Evolutionary conservation across 257 asterid species (phyloP), one percentile per base, ranked within the genome.

Genomic region (Echium plantagineum): DNA sequence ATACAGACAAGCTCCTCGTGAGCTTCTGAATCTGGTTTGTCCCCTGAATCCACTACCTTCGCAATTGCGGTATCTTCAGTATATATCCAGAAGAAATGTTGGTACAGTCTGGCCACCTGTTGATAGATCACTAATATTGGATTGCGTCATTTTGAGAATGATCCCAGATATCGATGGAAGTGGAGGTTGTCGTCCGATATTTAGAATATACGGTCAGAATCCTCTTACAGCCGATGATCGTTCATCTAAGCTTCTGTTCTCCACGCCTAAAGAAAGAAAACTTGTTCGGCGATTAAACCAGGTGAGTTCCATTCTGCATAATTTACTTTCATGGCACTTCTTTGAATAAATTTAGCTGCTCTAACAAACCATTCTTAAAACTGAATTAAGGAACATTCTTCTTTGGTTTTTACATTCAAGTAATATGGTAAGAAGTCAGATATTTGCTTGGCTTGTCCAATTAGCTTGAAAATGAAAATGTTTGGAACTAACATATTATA

Each of bases 41-140:
- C 79, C 93, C 47, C 22, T 86, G 48, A 75, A 87, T 73, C 85
- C 94, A 8, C 53, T 82, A 48, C 86, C 90, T 69, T 87, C 95
- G 31, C 95, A 87, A 57, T 63, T 84, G 71, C 78, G 95, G 78
- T 87, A 82, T 67, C 62, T 84, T 38, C 85, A 80, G 21, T 84
- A 84, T 71, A 77, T 84, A 48, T 83, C 88, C 3, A 81, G 82
- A 59, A 84, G 90, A 67, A 77, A 77, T 38, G 60, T 75, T 32
- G 74, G 77, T 48, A 71, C 76, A 8, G 71, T 73, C 55, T 82
- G 94, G 94, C 81, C 80, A 26, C 84, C 86, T 5, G 57, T 69
- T 57, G 90, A 73, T 49, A 59, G 84, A 71, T 77, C 84, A 4
- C 67, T 86, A 59, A 74, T 77, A 0, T 72, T 86, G 67, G 89